phyloP scores from a whole-genome alignment of 495 filamentous ascomycete species.

The Neurospora sp. region DNA sequence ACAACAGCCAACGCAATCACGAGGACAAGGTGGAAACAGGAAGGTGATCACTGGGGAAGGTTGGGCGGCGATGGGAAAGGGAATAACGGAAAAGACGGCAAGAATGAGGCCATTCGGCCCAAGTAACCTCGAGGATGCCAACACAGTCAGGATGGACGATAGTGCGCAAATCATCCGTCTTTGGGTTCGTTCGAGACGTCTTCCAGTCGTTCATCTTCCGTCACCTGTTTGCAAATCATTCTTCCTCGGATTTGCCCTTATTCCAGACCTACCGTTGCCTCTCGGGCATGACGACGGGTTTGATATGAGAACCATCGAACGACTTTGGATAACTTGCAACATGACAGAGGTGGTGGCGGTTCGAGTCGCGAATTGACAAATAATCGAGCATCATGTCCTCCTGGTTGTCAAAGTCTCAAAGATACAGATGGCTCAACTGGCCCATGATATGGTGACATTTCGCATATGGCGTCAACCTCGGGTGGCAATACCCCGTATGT shows the following conservation, averaged over 20 bases:
- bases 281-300: neutral
- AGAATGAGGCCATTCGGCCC: neutral
- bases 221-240: neutral
- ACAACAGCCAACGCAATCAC: neutral
- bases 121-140: neutral
- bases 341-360: neutral
- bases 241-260: neutral
- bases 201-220: neutral
- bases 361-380: neutral
- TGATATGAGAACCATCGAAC: neutral
- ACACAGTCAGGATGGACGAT: no score
- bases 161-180: no score
- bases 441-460: neutral
- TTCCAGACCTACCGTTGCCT: neutral
- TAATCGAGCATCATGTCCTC: neutral
- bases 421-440: neutral
- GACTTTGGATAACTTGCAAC: neutral
- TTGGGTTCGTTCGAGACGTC: no score
- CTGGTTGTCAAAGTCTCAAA: neutral
- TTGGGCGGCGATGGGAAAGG: neutral
- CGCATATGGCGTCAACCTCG: neutral
- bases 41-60: neutral
- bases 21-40: neutral
- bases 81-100: neutral
- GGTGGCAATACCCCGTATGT: neutral